phyloP scores from a whole-genome alignment of 345 rosid species.

The Clausena lansium region DNA sequence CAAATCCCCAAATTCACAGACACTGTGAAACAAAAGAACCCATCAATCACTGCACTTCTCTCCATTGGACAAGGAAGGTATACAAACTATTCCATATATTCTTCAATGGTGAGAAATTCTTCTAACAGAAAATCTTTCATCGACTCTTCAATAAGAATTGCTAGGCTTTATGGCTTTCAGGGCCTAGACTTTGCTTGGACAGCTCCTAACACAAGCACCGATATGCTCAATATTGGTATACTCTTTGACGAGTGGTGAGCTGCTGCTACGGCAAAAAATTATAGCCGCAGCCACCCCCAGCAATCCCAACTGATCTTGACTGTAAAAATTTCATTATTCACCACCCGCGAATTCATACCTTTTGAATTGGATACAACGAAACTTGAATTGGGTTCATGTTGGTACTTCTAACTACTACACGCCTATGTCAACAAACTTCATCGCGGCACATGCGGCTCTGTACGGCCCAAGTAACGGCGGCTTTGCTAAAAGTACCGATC shows the following conservation, averaged over 20 bases:
- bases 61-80: constrained; percentile 11
- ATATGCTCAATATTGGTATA: neutral
- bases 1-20: neutral
- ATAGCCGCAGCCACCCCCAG: neutral
- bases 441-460: constrained; percentile 20
- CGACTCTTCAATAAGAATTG: constrained; percentile 6
- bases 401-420: constrained; percentile 17
- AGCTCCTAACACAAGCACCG: neutral
- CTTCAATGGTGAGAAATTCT: constrained; percentile 13
- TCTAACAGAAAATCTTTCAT: constrained; percentile 8
- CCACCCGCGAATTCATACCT: constrained; percentile 20
- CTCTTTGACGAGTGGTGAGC: neutral
- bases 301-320: constrained; percentile 15
- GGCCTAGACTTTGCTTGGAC: neutral
- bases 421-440: constrained; percentile 16
- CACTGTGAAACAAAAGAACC: constrained; percentile 19
- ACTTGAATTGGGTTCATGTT: constrained; percentile 29
- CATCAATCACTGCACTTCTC: constrained; percentile 20
- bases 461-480: constrained; percentile 14
- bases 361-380: constrained; percentile 12
- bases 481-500: constrained; percentile 7
- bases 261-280: constrained; percentile 11
- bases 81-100: neutral
- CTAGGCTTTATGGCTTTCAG: constrained; percentile 20
- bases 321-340: neutral